Evolutionary conservation across 2,329 filamentous ascomycete genomes (phyloP).

Genomic region (Myriosclerotinia curreyana): DNA sequence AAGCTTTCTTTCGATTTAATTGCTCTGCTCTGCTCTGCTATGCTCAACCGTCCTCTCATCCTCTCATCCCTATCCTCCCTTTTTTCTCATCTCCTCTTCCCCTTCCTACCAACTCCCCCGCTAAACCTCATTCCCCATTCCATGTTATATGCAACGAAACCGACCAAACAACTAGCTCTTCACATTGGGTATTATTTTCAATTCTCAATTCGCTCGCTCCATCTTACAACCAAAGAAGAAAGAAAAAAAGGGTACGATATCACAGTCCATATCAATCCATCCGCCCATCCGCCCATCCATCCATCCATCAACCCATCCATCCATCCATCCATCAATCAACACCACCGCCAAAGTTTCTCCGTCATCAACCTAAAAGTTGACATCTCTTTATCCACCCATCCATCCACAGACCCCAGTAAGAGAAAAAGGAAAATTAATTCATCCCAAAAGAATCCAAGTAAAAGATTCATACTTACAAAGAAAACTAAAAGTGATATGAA

Average conservation of each 20-base stretch:
- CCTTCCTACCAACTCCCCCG: background rate
- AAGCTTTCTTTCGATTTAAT: too few relatives aligned
- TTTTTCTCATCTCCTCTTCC: background rate
- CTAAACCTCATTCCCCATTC: conserved; percentile 6
- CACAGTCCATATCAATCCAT: conserved; percentile 6
- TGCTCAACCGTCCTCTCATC: too few relatives aligned
- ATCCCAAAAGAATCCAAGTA: background rate
- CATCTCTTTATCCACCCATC: background rate
- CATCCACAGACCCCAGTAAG: background rate
- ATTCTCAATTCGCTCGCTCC: conserved; percentile 18
- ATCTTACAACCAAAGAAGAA: conserved; percentile 8
- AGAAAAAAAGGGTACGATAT: conserved; percentile 3
- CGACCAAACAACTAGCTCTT: conserved; percentile 9
- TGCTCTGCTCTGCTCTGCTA: too few relatives aligned
- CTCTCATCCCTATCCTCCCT: too few relatives aligned
- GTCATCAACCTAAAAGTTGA: too few relatives aligned
- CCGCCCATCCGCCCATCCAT: background rate
- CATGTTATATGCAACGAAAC: conserved; percentile 5
- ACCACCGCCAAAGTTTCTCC: too few relatives aligned
- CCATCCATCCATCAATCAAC: background rate
- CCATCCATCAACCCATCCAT: background rate
- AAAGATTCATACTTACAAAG: conserved; percentile 7
- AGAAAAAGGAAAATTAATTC: conserved; percentile 3
- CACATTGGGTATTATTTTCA: conserved; percentile 14
- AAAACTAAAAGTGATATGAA: conserved; percentile 10